A percentile compares a stretch with the other conserved stretches of the same genome.
These are phyloP conservation scores for Fusarium circinatum DNA, from an alignment of 2,329 filamentous ascomycete genomes.

Conservation along the genomic window DNA sequence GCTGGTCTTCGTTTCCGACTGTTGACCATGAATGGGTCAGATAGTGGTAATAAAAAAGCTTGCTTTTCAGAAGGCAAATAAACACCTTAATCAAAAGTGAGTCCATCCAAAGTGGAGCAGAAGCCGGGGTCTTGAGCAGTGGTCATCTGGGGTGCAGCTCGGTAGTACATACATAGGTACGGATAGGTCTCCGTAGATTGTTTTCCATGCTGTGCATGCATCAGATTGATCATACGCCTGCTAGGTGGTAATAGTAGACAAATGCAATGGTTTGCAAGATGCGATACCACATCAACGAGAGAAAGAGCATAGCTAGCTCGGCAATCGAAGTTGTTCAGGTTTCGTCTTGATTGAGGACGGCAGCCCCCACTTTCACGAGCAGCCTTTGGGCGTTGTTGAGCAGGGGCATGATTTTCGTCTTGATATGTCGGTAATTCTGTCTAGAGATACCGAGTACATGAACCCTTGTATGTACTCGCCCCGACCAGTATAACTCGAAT, in stretches of 20 bases:
- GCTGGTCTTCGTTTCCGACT: background rate
- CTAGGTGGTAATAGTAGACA: background rate
- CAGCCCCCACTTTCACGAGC: background rate
- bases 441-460: constrained; percentile 8
- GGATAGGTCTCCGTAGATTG: background rate
- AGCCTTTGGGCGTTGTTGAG: constrained; percentile 1
- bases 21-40: background rate
- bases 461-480: constrained; percentile 13
- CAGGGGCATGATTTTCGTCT: constrained; percentile 3
- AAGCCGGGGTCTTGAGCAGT: constrained; percentile 17
- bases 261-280: background rate
- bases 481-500: constrained; percentile 7
- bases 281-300: background rate
- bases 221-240: background rate
- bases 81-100: constrained; percentile 36
- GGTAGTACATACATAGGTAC: constrained; percentile 3
- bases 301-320: background rate
- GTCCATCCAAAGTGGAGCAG: constrained; percentile 33
- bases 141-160: constrained; percentile 41
- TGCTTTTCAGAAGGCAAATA: constrained; percentile 22
- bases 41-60: constrained; percentile 15
- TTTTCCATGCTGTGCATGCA: constrained; percentile 21
- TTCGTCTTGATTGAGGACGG: constrained; percentile 1
- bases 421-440: constrained; percentile 18
- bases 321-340: background rate